phyloP scores from a whole-genome alignment of 495 filamentous ascomycete species.

The Rostrohypoxylon terebratum region DNA sequence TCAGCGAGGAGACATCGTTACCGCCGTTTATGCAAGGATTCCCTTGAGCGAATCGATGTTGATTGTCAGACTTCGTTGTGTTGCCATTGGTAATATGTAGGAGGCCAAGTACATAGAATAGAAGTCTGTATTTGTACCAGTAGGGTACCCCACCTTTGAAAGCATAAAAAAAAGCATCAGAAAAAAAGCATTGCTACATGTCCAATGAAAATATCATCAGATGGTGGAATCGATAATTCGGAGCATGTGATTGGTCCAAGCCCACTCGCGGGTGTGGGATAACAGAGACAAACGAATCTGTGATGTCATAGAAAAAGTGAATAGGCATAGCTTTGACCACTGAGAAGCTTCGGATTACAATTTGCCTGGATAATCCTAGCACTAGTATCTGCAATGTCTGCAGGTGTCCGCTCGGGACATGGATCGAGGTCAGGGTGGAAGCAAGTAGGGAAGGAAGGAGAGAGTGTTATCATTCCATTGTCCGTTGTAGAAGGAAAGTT shows the following conservation, averaged over 20 bases:
- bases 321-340: conserved; percentile 38
- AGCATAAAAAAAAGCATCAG: too few species aligned
- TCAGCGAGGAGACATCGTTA: conserved; percentile 12
- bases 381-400: too few species aligned
- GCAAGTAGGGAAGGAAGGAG: background rate
- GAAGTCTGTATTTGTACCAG: too few species aligned
- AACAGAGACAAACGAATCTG: background rate
- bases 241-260: conserved; percentile 25
- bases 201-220: background rate
- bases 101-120: background rate
- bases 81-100: background rate
- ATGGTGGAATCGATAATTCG: conserved; percentile 15
- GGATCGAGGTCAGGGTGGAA: background rate
- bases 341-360: conserved; percentile 46
- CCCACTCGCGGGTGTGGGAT: conserved; percentile 5
- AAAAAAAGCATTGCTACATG: too few species aligned
- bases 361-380: background rate
- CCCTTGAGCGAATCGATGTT: background rate
- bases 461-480: background rate
- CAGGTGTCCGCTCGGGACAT: background rate
- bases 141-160: too few species aligned
- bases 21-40: conserved; percentile 29
- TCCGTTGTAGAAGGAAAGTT: conserved; percentile 17
- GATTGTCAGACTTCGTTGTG: background rate
- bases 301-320: conserved; percentile 32